These are phyloP conservation scores for Penicillium corylophilum DNA, from an alignment of 2,329 filamentous ascomycete genomes.

Conservation along the genomic window DNA sequence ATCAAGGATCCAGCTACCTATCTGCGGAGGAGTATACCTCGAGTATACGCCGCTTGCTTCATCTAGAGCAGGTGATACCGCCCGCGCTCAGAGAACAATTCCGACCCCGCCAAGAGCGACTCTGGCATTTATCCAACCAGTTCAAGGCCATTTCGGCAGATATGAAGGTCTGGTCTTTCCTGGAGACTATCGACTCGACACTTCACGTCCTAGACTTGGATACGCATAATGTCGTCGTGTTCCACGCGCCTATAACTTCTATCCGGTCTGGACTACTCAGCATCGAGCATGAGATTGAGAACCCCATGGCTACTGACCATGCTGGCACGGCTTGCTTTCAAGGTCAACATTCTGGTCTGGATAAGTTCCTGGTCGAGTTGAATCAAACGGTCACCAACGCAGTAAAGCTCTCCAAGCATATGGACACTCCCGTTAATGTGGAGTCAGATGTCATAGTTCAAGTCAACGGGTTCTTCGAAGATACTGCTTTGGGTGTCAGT, in stretches of 20 bases:
- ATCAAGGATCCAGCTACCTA: conserved; percentile 63
- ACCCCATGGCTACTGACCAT: conserved; percentile 33
- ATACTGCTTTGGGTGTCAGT: conserved; percentile 56
- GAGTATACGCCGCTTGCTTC: conserved; percentile 55
- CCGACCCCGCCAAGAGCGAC: conserved; percentile 50
- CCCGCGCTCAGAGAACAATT: conserved; percentile 52
- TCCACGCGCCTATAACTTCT: conserved; percentile 60
- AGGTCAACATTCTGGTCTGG: conserved; percentile 28
- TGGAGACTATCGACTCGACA: conserved; percentile 62
- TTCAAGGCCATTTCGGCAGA: conserved; percentile 60
- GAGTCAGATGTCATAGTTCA: conserved; percentile 58
- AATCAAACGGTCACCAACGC: conserved; percentile 20
- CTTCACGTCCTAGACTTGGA: conserved; percentile 46
- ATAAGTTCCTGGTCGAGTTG: conserved; percentile 27
- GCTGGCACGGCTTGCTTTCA: conserved; percentile 33
- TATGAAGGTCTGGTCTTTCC: conserved; percentile 62
- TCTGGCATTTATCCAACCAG: conserved; percentile 53
- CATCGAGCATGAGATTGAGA: conserved; percentile 35
- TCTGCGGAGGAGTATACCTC: conserved; percentile 57
- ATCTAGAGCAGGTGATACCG: conserved; percentile 53
- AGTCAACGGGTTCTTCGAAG: conserved; percentile 61
- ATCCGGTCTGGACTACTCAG: conserved; percentile 34
- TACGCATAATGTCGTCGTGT: conserved; percentile 50
- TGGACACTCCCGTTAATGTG: conserved; percentile 51
- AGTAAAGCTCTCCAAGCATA: conserved; percentile 25